Evolutionary conservation across 2,329 filamentous ascomycete genomes (phyloP).

Genomic region (Trichoderma semiorbis): DNA sequence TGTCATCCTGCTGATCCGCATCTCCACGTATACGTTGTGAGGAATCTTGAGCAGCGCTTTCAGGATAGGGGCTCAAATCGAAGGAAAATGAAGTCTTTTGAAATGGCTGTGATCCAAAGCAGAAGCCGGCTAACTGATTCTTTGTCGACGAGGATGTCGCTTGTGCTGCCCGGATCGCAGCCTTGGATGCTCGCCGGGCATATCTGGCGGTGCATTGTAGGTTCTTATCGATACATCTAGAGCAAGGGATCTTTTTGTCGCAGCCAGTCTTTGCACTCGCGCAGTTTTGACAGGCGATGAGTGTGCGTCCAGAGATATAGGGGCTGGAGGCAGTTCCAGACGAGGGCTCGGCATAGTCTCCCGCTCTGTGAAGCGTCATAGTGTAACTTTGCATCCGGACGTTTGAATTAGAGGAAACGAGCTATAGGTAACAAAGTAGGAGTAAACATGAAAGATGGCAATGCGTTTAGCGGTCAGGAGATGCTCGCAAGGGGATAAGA

Average conservation of each 20-base stretch:
- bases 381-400: background rate
- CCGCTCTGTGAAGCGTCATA: background rate
- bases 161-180: conserved; percentile 42
- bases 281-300: conserved; percentile 40
- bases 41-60: background rate
- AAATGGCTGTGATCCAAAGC: background rate
- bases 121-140: background rate
- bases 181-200: conserved; percentile 50
- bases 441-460: background rate
- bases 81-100: background rate
- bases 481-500: background rate
- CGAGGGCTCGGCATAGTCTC: background rate
- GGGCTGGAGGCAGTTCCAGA: background rate
- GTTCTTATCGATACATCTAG: conserved; percentile 37
- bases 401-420: background rate
- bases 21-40: background rate
- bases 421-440: background rate
- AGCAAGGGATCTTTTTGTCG: conserved; percentile 38
- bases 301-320: conserved; percentile 32
- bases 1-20: background rate
- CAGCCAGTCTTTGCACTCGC: conserved; percentile 39
- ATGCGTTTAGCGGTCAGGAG: background rate
- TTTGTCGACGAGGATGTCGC: conserved; percentile 21
- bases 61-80: background rate
- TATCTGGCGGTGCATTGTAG: conserved; percentile 42